Evolutionary conservation across 805 yeast genomes (phyloP), one percentile per base, ranked within the genome.

Genomic region (Candida piceae): DNA sequence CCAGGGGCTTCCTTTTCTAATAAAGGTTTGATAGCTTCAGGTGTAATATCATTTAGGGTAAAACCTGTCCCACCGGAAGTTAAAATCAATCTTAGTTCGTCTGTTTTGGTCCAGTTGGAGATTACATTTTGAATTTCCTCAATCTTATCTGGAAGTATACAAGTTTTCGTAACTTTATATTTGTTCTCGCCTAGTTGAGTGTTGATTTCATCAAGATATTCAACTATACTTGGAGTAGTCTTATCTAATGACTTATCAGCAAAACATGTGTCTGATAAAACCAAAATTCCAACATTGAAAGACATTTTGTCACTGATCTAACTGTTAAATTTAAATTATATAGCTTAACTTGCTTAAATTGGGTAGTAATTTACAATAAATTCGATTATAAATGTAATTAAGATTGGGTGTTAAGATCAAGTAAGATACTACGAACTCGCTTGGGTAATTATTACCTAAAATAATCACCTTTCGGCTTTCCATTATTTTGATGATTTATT

Each of bases 61-160:
- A 74, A 70, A 5, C 80, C 79, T 0, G 80, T 74, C 0, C 80
- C 78, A 4, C 80, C 80, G 20, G 69, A 55, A 1, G 76, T 69
- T n/a, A 74, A 29, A 7, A 74, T 52, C 15, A 72, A 42, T 15
- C 48, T 34, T n/a, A 56, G 13, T 4, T 41, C 48, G 10, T 43
- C 49, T 4, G 29, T 32, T 7, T 38, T 35, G 1, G 60, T 52
- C 60, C 66, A 56, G 9, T 48, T 36, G 9, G 38, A 39, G 8
- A 69, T 39, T 2, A 31, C 41, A 5, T 38, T 29, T 32, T 60
- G 65, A 22, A 71, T 66, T 12, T 46, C 53, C 20, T 42, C 45
- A 2, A 31, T 31, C 9, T 58, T 55, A 42, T 72, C 78, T 1
- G 72, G 60, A 6, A 69, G 64, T 20, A 63, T 52, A 2, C 31